Conservation (phyloP, 768 basidiomycete species). For the Calocybe indica region DNA sequence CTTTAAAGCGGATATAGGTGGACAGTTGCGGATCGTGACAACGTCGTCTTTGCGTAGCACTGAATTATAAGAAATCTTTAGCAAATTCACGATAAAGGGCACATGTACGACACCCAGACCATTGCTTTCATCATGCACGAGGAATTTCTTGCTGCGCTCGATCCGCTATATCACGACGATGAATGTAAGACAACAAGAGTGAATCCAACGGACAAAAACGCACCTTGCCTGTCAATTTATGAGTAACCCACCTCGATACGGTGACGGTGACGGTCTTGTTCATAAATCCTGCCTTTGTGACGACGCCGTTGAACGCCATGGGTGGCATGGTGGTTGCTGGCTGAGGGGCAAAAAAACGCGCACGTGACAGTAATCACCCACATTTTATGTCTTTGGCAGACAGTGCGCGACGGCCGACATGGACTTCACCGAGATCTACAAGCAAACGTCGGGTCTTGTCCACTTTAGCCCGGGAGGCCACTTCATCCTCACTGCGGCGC, state of each 20-base stretch:
- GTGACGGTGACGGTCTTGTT: constrained; percentile 81
- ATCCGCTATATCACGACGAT: constrained; percentile 43
- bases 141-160: constrained; percentile 70
- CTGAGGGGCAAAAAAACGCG: no score
- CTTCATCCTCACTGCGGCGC: constrained; percentile 75
- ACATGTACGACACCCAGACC: constrained; percentile 34
- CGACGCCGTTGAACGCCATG: constrained; percentile 67
- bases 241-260: constrained; percentile 68
- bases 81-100: not conserved
- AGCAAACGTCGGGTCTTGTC: constrained; percentile 64
- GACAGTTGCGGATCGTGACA: constrained; percentile 77
- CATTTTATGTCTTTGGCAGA: not conserved
- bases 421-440: constrained; percentile 88
- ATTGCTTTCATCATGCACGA: constrained; percentile 70
- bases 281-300: constrained; percentile 81
- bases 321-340: constrained; percentile 53
- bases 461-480: constrained; percentile 83
- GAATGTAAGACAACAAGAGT: not conserved
- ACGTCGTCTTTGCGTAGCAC: constrained; percentile 63
- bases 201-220: constrained; percentile 10
- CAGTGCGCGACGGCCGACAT: constrained; percentile 25
- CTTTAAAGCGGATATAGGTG: constrained; percentile 74
- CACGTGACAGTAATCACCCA: no score
- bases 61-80: constrained; percentile 19
- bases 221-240: constrained; percentile 75